Conservation (phyloP, 2,329 filamentous ascomycete genomes). For the Trichoderma hamatum region DNA sequence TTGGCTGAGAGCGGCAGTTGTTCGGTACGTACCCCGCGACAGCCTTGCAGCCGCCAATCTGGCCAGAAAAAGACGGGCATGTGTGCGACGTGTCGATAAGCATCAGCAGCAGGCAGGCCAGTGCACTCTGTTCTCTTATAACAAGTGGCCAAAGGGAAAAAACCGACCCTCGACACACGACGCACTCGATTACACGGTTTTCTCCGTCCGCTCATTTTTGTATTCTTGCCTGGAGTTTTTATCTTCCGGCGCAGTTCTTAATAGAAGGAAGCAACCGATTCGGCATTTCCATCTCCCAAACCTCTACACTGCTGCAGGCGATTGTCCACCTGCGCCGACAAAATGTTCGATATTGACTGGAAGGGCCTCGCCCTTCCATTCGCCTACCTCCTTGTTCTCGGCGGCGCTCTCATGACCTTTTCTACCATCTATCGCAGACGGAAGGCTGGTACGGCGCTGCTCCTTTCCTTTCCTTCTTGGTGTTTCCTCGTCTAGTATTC, state of each 20-base stretch:
- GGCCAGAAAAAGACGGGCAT: constrained; percentile 31
- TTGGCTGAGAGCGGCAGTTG: constrained; percentile 17
- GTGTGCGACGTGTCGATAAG: constrained; percentile 28
- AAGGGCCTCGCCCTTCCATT: constrained; percentile 82
- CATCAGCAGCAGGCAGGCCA: not conserved
- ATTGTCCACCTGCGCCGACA: not conserved
- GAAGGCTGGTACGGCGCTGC: constrained; percentile 67
- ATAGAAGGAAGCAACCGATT: not conserved
- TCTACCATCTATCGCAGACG: constrained; percentile 90
- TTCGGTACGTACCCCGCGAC: constrained; percentile 27
- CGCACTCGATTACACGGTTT: not conserved
- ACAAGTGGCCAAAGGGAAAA: not conserved
- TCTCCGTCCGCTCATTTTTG: constrained; percentile 17
- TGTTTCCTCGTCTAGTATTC: not conserved
- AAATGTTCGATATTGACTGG: constrained; percentile 70
- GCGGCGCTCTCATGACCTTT: constrained; percentile 88
- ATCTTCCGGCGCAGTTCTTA: not conserved
- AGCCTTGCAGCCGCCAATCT: constrained; percentile 30
- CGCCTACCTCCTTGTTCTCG: constrained; percentile 84
- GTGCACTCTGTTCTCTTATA: constrained; percentile 19
- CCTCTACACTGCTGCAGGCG: not conserved
- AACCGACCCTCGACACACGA: not conserved
- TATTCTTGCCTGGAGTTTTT: not conserved
- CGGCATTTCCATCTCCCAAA: not conserved
- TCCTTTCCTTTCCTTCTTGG: not conserved